Percentiles rank a stretch among this genome's conserved stretches.
Evolutionary conservation across 306 rosid species (phyloP).

Genomic region (Pyrus communis): DNA sequence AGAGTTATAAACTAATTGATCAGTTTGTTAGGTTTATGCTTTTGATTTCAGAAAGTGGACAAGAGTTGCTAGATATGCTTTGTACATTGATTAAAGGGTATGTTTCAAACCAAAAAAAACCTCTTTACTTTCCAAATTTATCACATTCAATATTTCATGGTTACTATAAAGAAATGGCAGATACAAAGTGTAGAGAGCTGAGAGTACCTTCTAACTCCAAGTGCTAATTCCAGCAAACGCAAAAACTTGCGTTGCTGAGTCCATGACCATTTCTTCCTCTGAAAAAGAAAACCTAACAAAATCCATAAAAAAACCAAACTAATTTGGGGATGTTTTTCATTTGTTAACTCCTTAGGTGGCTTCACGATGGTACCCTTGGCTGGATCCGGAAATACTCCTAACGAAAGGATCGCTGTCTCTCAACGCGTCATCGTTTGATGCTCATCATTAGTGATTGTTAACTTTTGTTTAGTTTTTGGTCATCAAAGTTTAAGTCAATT

Average conservation of each 20-base stretch:
- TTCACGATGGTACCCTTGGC: constrained; percentile 2
- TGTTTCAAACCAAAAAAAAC: neutral
- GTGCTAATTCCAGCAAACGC: neutral
- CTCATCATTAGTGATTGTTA: neutral
- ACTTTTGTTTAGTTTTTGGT: neutral
- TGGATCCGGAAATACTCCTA: constrained; percentile 3
- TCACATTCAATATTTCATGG: neutral
- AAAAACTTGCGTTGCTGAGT: neutral
- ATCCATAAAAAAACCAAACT: neutral
- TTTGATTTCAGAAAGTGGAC: neutral
- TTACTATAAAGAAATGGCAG: neutral
- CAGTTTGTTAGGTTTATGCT: too few relatives aligned
- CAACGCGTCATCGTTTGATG: constrained; percentile 4
- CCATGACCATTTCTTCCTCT: neutral
- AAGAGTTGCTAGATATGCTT: neutral
- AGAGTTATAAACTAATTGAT: too few relatives aligned
- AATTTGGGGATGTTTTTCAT: neutral
- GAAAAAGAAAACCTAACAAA: neutral
- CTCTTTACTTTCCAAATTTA: neutral
- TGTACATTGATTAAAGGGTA: neutral
- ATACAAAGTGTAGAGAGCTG: neutral
- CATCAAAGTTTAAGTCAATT: neutral
- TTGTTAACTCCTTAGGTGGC: constrained; percentile 2
- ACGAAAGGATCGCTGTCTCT: constrained; percentile 1
- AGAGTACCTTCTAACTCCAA: neutral